Percentiles rank a stretch among this genome's conserved stretches.
Conservation (phyloP, 768 basidiomycete species). For the Lactarius sanguifluus region DNA sequence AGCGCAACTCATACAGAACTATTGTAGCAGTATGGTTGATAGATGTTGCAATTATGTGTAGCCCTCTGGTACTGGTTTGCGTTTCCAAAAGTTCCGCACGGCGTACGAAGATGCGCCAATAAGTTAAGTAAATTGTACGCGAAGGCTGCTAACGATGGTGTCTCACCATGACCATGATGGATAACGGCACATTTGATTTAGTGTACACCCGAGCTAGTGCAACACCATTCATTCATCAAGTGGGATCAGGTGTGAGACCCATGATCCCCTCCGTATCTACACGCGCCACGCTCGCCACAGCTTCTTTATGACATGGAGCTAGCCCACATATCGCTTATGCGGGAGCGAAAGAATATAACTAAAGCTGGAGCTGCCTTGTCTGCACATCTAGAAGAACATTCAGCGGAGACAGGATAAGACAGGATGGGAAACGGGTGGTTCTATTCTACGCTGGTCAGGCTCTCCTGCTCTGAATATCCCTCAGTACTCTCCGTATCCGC, state of each 20-base stretch:
- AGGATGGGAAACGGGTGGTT: neutral
- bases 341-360: neutral
- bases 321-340: neutral
- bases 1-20: too few relatives aligned
- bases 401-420: neutral
- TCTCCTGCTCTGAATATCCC: constrained; percentile 25
- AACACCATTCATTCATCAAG: neutral
- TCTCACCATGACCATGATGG: too few relatives aligned
- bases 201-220: neutral
- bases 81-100: neutral
- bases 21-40: too few relatives aligned
- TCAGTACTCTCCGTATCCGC: constrained; percentile 23
- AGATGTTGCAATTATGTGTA: too few relatives aligned
- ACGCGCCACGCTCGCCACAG: neutral
- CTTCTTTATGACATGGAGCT: neutral
- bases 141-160: neutral
- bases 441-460: constrained; percentile 30
- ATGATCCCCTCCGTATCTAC: neutral
- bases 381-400: neutral
- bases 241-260: neutral
- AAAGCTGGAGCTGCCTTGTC: neutral
- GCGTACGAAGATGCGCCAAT: neutral
- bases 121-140: neutral
- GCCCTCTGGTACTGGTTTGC: too few relatives aligned
- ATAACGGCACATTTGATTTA: neutral